Conservation (phyloP, 2,329 filamentous ascomycete species). For the Alternaria dauci region DNA sequence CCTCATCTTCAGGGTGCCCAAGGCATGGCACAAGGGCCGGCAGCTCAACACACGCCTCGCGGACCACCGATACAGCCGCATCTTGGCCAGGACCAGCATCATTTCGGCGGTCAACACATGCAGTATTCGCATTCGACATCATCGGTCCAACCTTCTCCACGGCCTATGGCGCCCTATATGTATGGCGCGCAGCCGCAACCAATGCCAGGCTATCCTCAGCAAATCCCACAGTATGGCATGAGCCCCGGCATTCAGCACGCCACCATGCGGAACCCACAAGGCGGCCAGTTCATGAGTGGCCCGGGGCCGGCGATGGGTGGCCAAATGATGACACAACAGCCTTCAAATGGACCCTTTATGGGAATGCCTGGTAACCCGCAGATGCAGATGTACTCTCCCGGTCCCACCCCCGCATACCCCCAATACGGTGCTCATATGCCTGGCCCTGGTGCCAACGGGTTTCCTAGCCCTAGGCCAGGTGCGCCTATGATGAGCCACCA, state of each 20-base stretch:
- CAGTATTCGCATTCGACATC: constrained; percentile 83
- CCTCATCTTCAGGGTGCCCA: constrained; percentile 79
- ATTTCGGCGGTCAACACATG: constrained; percentile 86
- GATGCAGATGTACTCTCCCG: constrained; percentile 83
- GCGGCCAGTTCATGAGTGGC: constrained; percentile 76
- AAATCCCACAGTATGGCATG: constrained; percentile 75
- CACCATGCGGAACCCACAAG: constrained; percentile 74
- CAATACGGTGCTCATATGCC: constrained; percentile 60
- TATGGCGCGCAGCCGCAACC: constrained; percentile 71
- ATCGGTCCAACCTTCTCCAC: constrained; percentile 81
- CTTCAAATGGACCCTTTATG: constrained; percentile 74
- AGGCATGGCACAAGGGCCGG: constrained; percentile 71
- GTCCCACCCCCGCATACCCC: constrained; percentile 71
- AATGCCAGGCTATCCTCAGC: constrained; percentile 59
- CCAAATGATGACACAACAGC: constrained; percentile 82
- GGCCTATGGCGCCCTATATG: constrained; percentile 74
- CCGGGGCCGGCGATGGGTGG: constrained; percentile 74
- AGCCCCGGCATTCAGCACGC: constrained; percentile 75
- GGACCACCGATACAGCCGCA: constrained; percentile 80
- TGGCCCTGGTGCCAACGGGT: constrained; percentile 74
- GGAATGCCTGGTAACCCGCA: constrained; percentile 73
- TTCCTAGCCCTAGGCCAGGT: constrained; percentile 85
- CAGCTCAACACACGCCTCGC: constrained; percentile 79
- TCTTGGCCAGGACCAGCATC: constrained; percentile 72
- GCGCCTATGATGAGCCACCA: constrained; percentile 94